Evolutionary conservation across 106 monocot genomes (phyloP), one percentile per base, ranked within the genome.

Genomic region (Phalaenopsis aphrodite): DNA sequence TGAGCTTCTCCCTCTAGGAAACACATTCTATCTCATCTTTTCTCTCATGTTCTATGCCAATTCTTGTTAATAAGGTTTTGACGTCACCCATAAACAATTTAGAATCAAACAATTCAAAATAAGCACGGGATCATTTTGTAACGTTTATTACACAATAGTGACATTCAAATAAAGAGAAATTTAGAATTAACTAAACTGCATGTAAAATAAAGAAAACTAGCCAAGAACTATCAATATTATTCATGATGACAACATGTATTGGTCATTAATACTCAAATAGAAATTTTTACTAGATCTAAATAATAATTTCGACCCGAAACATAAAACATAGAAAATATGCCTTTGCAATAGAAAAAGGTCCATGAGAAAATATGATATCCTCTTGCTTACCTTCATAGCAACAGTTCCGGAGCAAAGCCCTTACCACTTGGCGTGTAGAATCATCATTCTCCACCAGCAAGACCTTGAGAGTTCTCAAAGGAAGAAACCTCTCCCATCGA

Each of bases 361-460:
- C 52, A 52, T 52, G 12, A 12, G 12, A 52, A 52, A 52, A 52
- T 3, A 52, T 52, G 10, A 52, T 52, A 14, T 12, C 10, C 12
- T 52, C 52, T 12, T 37, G 41, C 78, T 83, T 76, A 98, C 98
- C 98, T 89, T 94, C 98, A 87, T 98, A 98, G 39, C 91, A 86
- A 78, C 98, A 94, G 71, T 94, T 98, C 10, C 98, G 90, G 41
- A 98, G 94, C 85, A 98, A 87, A 6, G 98, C 94, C 43, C 86
- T 89, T 74, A 98, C 90, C 24, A 98, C 90, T 46, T 94, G 94
- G 21, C 98, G 88, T 37, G 98, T 98, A 23, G 86, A 98, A 81
- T 98, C 89, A 77, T 98, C 98, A 89, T 89, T 90, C 85, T 98
- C 98, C 81, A 98, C 98, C 2, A 98, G 84, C 56, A 98, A 84